Percentiles rank a stretch among this genome's conserved stretches.
These are phyloP conservation scores for Saprolegnia parasitica DNA, from an alignment of 352 stramenopile species.

Conservation along the genomic window DNA sequence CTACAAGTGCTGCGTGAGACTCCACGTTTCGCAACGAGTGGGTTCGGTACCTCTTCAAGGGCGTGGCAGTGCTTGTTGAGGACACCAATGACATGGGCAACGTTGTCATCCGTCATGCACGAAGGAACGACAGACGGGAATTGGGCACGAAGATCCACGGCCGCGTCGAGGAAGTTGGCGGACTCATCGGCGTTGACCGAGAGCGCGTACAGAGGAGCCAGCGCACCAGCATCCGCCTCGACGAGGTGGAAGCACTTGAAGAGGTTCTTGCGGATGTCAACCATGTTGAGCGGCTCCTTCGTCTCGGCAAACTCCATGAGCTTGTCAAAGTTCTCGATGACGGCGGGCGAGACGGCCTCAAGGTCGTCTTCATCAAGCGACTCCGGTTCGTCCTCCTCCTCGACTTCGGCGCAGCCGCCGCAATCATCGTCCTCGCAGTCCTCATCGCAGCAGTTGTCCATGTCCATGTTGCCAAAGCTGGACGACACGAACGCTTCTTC, in stretches of 20 bases:
- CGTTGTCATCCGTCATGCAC: slow-evolving; percentile 51
- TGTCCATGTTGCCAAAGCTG: slow-evolving; percentile 1
- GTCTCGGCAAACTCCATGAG: slow-evolving; percentile 15
- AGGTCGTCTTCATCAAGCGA: background rate
- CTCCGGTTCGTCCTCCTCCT: slow-evolving; percentile 2
- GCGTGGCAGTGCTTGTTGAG: slow-evolving; percentile 79
- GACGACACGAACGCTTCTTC: slow-evolving; percentile 60
- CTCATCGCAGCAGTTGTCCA: slow-evolving; percentile 30
- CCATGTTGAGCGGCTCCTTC: background rate
- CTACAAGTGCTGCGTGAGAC: slow-evolving; percentile 6
- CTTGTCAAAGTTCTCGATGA: slow-evolving; percentile 12
- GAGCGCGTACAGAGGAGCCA: background rate
- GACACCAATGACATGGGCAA: slow-evolving; percentile 63
- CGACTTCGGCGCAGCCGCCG: slow-evolving; percentile 10
- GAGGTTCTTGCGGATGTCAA: slow-evolving; percentile 21
- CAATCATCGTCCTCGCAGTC: slow-evolving; percentile 23
- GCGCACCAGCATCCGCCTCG: background rate
- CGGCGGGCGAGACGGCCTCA: background rate
- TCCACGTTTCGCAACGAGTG: background rate
- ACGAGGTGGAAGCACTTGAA: slow-evolving; percentile 21
- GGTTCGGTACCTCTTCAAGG: slow-evolving; percentile 43
- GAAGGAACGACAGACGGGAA: slow-evolving; percentile 49
- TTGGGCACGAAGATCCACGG: slow-evolving; percentile 41
- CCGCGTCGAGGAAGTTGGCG: slow-evolving; percentile 41
- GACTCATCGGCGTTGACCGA: slow-evolving; percentile 30